Conservation (phyloP, 2,329 filamentous ascomycete species). For the Alternaria sp. region DNA sequence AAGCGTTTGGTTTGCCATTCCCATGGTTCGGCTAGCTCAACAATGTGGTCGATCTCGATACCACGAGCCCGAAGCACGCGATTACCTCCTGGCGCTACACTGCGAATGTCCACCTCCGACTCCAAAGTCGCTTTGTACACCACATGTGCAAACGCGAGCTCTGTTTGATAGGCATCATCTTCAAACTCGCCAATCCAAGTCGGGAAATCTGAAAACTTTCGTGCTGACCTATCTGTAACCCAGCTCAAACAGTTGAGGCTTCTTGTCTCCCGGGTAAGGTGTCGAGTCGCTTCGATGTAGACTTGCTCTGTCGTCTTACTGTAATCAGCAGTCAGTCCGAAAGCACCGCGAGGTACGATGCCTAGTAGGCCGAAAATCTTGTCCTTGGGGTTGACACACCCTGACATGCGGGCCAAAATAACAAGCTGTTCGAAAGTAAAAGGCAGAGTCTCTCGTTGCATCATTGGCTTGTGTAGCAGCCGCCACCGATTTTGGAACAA, state of each 20-base stretch:
- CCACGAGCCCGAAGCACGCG: background rate
- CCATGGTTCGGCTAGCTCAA: conserved; percentile 2
- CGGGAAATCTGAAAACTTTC: background rate
- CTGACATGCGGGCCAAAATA: conserved; percentile 1
- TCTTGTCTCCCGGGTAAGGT: conserved; percentile 1
- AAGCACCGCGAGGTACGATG: background rate
- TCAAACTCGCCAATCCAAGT: conserved; percentile 13
- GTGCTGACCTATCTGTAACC: background rate
- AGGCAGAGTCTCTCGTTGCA: background rate
- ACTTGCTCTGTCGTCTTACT: conserved; percentile 1
- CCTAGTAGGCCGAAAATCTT: conserved; percentile 8
- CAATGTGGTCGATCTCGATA: background rate
- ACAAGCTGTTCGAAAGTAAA: conserved; percentile 5
- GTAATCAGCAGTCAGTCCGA: conserved; percentile 5
- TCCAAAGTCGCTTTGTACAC: background rate
- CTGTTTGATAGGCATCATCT: conserved; percentile 4
- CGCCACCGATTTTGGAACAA: background rate
- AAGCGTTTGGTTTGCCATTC: background rate
- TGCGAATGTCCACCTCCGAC: background rate
- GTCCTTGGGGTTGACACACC: conserved; percentile 6
- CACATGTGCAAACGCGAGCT: conserved; percentile 4
- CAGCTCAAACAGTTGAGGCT: conserved; percentile 7
- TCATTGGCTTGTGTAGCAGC: background rate
- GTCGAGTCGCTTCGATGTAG: conserved; percentile 1
- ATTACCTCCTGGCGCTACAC: too few species aligned